These are phyloP conservation scores for Monosporascus sp. DNA, from an alignment of 2,329 filamentous ascomycete species.

Conservation along the genomic window DNA sequence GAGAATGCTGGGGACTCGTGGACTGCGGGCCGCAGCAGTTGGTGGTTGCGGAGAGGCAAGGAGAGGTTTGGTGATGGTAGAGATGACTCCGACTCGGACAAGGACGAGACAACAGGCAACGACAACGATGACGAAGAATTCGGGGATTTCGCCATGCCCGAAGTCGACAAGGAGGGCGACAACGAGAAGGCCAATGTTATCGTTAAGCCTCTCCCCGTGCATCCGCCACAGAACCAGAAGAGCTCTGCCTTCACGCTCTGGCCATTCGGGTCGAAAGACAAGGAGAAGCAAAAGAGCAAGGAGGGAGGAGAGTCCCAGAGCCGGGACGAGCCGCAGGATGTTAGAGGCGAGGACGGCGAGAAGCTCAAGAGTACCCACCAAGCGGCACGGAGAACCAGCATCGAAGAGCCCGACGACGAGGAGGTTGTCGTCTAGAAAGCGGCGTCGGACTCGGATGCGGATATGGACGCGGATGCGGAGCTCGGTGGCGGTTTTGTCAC, in stretches of 20 bases:
- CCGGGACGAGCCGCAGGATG: slow-evolving; percentile 23
- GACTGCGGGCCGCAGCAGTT: slow-evolving; percentile 35
- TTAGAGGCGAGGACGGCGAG: slow-evolving; percentile 35
- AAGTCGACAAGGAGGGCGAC: slow-evolving; percentile 35
- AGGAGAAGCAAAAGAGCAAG: slow-evolving; percentile 24
- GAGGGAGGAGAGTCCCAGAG: slow-evolving; percentile 32
- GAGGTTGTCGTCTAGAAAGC: slow-evolving; percentile 30
- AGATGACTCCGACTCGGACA: slow-evolving; percentile 41
- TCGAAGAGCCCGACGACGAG: slow-evolving; percentile 52
- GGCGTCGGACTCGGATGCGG: slow-evolving; percentile 7
- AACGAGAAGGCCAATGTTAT: slow-evolving; percentile 32
- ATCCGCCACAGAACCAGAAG: slow-evolving; percentile 38
- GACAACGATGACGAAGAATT: slow-evolving; percentile 50
- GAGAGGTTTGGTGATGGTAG: slow-evolving; percentile 35
- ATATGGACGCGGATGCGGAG: slow-evolving; percentile 3
- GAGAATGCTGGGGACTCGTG: slow-evolving; percentile 32
- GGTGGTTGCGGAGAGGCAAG: slow-evolving; percentile 37
- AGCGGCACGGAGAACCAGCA: slow-evolving; percentile 50
- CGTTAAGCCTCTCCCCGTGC: slow-evolving; percentile 49
- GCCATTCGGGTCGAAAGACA: slow-evolving; percentile 43
- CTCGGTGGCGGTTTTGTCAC: slow-evolving; percentile 13
- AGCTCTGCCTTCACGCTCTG: slow-evolving; percentile 44
- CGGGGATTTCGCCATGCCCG: slow-evolving; percentile 64
- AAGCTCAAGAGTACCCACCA: slow-evolving; percentile 43
- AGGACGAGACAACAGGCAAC: slow-evolving; percentile 19